Evolutionary conservation across 2,329 filamentous ascomycete genomes (phyloP).

Genomic region (Tolypocladium cylindrosporum): DNA sequence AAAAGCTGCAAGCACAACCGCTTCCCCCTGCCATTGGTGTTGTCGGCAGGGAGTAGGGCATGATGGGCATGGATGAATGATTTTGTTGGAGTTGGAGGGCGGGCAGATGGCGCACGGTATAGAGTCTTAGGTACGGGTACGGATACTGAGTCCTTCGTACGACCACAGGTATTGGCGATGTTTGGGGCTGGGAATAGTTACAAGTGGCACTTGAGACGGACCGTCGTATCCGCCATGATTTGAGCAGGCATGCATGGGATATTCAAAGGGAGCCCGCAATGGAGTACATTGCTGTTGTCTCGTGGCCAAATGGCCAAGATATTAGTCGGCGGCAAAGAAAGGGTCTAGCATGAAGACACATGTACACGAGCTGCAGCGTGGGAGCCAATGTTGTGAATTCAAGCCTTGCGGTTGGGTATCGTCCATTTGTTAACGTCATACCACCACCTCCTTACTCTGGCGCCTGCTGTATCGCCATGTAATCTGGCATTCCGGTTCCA

Average conservation of each 20-base stretch:
- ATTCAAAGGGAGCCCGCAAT: neutral
- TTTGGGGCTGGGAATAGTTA: neutral
- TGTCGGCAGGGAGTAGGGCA: constrained; percentile 15
- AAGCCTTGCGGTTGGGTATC: constrained; percentile 44
- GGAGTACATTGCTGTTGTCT: neutral
- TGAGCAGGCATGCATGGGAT: neutral
- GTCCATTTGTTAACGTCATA: constrained; percentile 89
- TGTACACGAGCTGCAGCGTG: neutral
- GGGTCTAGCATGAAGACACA: neutral
- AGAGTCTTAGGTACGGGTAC: neutral
- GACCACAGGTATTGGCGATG: neutral
- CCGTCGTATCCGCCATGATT: neutral
- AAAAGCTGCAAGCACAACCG: constrained; percentile 35
- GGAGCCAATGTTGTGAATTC: neutral
- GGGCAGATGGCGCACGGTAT: constrained; percentile 1
- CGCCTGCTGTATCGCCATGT: constrained; percentile 67
- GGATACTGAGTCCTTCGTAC: neutral
- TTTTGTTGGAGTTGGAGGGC: constrained; percentile 3
- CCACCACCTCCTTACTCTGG: constrained; percentile 82
- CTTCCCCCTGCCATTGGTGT: constrained; percentile 20
- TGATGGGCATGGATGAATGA: constrained; percentile 6
- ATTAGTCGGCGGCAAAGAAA: neutral
- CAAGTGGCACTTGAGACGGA: neutral
- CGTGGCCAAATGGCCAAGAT: neutral
- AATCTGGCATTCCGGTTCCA: constrained; percentile 77